Evolutionary conservation across 306 rosid genomes (phyloP).

Genomic region (cucumber (Cucumis sativus)): DNA sequence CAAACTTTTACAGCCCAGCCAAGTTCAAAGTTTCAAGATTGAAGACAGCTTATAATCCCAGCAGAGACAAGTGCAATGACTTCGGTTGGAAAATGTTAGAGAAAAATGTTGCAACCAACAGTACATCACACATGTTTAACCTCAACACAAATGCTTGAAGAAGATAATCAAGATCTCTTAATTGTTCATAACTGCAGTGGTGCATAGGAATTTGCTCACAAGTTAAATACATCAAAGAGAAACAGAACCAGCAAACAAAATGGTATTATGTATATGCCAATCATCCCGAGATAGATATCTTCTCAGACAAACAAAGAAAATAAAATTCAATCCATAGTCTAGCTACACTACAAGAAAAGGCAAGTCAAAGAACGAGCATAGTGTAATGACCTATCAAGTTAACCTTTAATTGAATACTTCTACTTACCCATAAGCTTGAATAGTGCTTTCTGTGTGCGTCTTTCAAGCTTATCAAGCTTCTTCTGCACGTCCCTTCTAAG

Average conservation of each 20-base stretch:
- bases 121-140: not conserved
- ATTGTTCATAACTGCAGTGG: not conserved
- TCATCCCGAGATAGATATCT: not conserved
- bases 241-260: not conserved
- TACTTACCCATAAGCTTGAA: conserved; percentile 63
- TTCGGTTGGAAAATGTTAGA: not conserved
- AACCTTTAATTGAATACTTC: not conserved
- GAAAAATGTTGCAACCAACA: not conserved
- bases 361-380: not conserved
- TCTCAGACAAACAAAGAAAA: not conserved
- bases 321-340: not conserved
- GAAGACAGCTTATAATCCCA: not conserved
- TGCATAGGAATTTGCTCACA: not conserved
- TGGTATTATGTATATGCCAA: not conserved
- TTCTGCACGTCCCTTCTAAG: conserved; percentile 88
- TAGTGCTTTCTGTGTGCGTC: conserved; percentile 74
- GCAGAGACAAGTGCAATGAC: not conserved
- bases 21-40: not conserved
- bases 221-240: not conserved
- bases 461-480: conserved; percentile 93
- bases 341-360: not conserved
- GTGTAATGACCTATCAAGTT: not conserved
- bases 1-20: not conserved
- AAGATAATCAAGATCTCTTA: not conserved
- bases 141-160: not conserved